Evolutionary conservation across 371 early-diverging fungal genomes (phyloP).

Genomic region (Lichtheimia hyalospora): DNA sequence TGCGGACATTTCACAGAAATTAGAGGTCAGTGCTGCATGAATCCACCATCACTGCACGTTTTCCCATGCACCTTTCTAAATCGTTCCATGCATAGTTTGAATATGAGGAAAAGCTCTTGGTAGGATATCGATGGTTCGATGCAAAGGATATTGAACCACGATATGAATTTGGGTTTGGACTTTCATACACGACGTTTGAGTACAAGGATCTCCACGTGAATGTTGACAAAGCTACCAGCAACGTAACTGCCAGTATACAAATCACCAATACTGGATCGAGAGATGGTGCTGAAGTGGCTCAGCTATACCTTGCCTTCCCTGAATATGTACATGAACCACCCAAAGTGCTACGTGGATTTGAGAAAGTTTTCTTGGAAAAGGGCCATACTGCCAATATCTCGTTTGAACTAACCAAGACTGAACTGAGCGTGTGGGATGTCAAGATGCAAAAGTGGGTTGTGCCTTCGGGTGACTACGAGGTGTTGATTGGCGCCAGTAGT

Average conservation of each 20-base stretch:
- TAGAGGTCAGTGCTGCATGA: slow-evolving; percentile 2
- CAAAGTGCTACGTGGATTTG: slow-evolving; percentile 46
- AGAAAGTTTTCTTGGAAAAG: slow-evolving; percentile 29
- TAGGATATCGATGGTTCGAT: slow-evolving; percentile 54
- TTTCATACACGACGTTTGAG: slow-evolving; percentile 55
- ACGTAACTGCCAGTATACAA: slow-evolving; percentile 18
- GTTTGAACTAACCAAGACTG: slow-evolving; percentile 18
- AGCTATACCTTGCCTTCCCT: slow-evolving; percentile 49
- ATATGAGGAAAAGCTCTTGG: slow-evolving; percentile 48
- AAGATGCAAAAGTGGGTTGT: slow-evolving; percentile 27
- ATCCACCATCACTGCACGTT: neutral
- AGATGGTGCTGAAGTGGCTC: slow-evolving; percentile 54
- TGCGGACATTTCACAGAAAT: slow-evolving; percentile 39
- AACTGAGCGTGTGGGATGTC: slow-evolving; percentile 39
- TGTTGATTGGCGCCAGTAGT: slow-evolving; percentile 44
- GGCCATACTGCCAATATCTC: slow-evolving; percentile 19
- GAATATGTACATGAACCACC: slow-evolving; percentile 31
- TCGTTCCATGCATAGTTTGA: slow-evolving; percentile 18
- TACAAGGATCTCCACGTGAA: slow-evolving; percentile 23
- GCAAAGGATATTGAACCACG: slow-evolving; percentile 41
- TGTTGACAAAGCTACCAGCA: neutral
- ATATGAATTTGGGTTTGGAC: slow-evolving; percentile 55
- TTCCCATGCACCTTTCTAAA: neutral
- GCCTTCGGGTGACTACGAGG: slow-evolving; percentile 31
- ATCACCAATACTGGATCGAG: slow-evolving; percentile 42